phyloP scores from a whole-genome alignment of 495 filamentous ascomycete genomes.

The Neohortaea acidophila region DNA sequence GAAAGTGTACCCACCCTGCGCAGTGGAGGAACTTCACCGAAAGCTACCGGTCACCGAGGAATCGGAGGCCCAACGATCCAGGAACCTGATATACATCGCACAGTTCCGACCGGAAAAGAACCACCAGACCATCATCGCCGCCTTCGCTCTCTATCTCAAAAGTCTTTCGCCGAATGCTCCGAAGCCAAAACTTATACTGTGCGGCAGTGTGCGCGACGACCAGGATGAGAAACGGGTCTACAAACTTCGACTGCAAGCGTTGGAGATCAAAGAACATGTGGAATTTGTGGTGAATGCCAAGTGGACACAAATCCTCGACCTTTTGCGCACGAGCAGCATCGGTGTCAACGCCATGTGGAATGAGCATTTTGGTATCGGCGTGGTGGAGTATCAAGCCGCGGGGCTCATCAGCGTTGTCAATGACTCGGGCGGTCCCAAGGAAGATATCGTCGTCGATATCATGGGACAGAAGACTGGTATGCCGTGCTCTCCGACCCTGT shows the following conservation, averaged over 20 bases:
- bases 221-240: constrained; percentile 81
- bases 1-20: constrained; percentile 83
- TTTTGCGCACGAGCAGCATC: constrained; percentile 56
- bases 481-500: background rate
- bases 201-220: constrained; percentile 74
- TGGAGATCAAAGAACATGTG: constrained; percentile 72
- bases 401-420: constrained; percentile 85
- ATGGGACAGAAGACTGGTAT: constrained; percentile 59
- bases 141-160: constrained; percentile 59
- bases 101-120: constrained; percentile 98
- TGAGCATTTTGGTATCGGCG: constrained; percentile 96
- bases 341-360: constrained; percentile 99
- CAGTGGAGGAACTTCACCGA: constrained; percentile 63
- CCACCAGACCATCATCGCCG: constrained; percentile 64
- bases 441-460: constrained; percentile 75
- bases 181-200: constrained; percentile 53
- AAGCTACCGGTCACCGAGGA: constrained; percentile 50
- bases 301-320: constrained; percentile 70
- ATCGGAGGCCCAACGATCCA: constrained; percentile 51
- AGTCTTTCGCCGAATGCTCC: constrained; percentile 21
- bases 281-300: constrained; percentile 78
- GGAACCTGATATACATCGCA: constrained; percentile 73
- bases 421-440: constrained; percentile 75
- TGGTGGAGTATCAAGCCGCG: constrained; percentile 95
- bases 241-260: constrained; percentile 70